Base-by-base conservation (phyloP, 1,284 basidiomycete genomes). In the Marasmius oreades region DNA sequence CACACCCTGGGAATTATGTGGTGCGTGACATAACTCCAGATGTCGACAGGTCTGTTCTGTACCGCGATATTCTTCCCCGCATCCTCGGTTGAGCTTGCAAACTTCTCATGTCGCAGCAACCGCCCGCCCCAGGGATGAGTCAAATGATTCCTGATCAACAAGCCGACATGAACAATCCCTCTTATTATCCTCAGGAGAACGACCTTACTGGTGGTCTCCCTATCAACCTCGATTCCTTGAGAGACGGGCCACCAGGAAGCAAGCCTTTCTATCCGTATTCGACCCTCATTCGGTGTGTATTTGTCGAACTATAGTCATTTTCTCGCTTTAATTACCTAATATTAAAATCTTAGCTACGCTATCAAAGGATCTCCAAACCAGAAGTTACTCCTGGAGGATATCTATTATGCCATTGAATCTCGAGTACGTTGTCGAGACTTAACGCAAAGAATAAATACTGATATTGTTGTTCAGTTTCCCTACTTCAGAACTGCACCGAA, bases 241-340 rank as follows among this genome's bases (percentile, higher is more conserved):
- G 90, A 57, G 89, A 92, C 66, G 89, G 89, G 0, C 89, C 90
- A 1, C 89, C 88, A 7, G 88, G 89, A 47, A 90, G 84, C 69
- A 92, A 92, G 70, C 89, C 89, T 8, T 92, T 92, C 64, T 92
- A 92, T 67, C 90, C 90, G 3, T 92, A 92, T 67, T 92, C 90
- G 5, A 92, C 90, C 34, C 81, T 92, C 53, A 92, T 92, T 65
- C 83, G 90, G 90, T 91, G 67, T 58, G 84, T 76, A 56, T 53
- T 44, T 2, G 20, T 20, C 14, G 16, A 6, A 14, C n/a, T 42
- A 7, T 5, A 6, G 20, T 20, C 20, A 16, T n/a, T 18, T 5
- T 7, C 7, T 20, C 24, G 14, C 53, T 20, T 45, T 28, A 16
- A 42, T 20, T 42, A 6, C 10, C 7, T 16, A 16, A 20, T 1